phyloP scores from a whole-genome alignment of 768 basidiomycete genomes.

The Leccinum obscurum region DNA sequence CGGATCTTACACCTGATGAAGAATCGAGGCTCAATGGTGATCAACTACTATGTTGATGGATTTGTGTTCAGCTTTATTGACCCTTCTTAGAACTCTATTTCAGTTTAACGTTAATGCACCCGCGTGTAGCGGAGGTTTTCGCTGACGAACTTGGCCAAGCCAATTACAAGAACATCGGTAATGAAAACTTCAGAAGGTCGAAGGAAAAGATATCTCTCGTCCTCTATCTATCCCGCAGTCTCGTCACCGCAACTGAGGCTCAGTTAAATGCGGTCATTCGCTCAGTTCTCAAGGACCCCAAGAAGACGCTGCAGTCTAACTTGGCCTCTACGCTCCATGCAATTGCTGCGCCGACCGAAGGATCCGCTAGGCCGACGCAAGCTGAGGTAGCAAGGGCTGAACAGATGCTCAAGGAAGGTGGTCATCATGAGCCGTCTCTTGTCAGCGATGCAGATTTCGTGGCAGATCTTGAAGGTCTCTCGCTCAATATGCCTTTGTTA shows the following conservation, averaged over 20 bases:
- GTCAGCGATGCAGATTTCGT: constrained; percentile 24
- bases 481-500: constrained; percentile 13
- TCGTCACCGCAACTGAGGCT: constrained; percentile 14
- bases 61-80: background rate
- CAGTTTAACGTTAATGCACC: constrained; percentile 17
- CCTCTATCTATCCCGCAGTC: constrained; percentile 16
- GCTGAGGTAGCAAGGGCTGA: constrained; percentile 16
- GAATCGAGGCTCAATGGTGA: constrained; percentile 15
- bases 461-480: constrained; percentile 21
- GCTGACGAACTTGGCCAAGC: constrained; percentile 19
- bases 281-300: constrained; percentile 18
- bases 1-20: constrained; percentile 17
- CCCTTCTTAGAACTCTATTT: constrained; percentile 17
- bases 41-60: background rate
- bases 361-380: constrained; percentile 10
- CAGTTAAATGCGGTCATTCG: constrained; percentile 16
- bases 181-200: constrained; percentile 23
- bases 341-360: background rate
- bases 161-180: constrained; percentile 15
- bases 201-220: constrained; percentile 26
- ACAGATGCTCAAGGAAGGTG: constrained; percentile 24
- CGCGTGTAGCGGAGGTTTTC: constrained; percentile 19
- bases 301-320: constrained; percentile 8
- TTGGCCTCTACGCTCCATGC: constrained; percentile 21
- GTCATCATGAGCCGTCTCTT: constrained; percentile 18